These are phyloP conservation scores for Pyrenochaeta sp. DNA, from an alignment of 2,329 filamentous ascomycete species.

Conservation along the genomic window DNA sequence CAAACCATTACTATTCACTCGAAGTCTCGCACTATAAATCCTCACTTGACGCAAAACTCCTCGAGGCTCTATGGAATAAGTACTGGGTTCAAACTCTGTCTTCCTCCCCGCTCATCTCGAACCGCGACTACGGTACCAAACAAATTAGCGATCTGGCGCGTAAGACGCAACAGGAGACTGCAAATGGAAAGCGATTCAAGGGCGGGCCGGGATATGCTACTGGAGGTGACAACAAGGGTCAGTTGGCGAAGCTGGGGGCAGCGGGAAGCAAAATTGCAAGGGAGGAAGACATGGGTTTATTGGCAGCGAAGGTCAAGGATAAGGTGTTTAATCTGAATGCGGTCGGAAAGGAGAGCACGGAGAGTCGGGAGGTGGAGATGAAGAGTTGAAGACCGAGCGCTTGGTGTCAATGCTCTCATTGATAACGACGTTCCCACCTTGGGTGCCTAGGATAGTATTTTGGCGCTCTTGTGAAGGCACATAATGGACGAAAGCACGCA, in stretches of 20 bases:
- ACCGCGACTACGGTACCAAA: conserved; percentile 90
- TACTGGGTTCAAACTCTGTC: conserved; percentile 98
- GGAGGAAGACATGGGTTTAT: conserved; percentile 69
- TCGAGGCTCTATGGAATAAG: conserved; percentile 96
- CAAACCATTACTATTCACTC: conserved; percentile 87
- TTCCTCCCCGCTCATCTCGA: conserved; percentile 87
- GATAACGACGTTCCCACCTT: background rate
- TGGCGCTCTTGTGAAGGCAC: background rate
- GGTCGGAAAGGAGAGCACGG: background rate
- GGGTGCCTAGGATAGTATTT: conserved; percentile 8
- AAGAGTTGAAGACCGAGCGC: conserved; percentile 28
- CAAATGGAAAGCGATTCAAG: conserved; percentile 47
- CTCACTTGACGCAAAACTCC: conserved; percentile 82
- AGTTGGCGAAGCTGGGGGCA: conserved; percentile 67
- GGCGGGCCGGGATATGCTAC: conserved; percentile 14
- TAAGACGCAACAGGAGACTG: conserved; percentile 76
- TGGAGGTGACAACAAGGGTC: conserved; percentile 32
- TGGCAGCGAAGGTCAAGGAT: conserved; percentile 70
- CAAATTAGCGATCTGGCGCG: conserved; percentile 88
- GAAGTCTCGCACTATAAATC: conserved; percentile 96
- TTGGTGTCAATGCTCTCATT: background rate
- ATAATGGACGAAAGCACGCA: too few species aligned
- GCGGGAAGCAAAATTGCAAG: conserved; percentile 69
- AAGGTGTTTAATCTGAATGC: conserved; percentile 60
- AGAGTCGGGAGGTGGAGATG: conserved; percentile 42